phyloP scores from a whole-genome alignment of 345 rosid species.

The Acer saccharum region DNA sequence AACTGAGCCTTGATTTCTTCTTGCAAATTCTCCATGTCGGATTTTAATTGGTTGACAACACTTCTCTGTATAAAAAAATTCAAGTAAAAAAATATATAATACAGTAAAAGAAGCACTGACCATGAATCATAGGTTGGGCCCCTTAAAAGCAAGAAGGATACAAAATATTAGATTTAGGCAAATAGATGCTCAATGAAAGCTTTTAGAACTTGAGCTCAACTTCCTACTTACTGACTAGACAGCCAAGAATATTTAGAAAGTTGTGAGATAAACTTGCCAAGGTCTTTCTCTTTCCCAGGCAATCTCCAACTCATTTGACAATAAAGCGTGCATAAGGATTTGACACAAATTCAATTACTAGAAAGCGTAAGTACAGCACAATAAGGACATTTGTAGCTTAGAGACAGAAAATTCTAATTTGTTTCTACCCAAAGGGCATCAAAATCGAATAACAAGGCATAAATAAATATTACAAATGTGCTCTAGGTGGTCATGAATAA shows the following conservation, averaged over 20 bases:
- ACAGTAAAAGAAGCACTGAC: neutral
- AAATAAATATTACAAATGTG: neutral
- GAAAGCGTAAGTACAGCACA: neutral
- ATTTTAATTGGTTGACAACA: constrained; percentile 87
- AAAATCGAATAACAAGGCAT: neutral
- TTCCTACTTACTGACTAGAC: neutral
- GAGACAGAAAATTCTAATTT: neutral
- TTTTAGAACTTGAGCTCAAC: neutral
- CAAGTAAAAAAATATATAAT: neutral
- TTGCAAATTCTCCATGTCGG: constrained; percentile 80
- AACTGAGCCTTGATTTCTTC: constrained; percentile 77
- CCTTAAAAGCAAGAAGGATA: neutral
- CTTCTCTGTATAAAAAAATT: constrained; percentile 61
- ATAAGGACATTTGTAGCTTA: neutral
- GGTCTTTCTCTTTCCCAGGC: constrained; percentile 6
- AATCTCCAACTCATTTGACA: constrained; percentile 7
- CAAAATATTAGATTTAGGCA: neutral
- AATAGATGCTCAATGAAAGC: neutral
- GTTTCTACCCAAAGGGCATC: neutral
- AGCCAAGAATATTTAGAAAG: neutral
- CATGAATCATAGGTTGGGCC: neutral
- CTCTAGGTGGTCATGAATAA: neutral
- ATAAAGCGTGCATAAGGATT: neutral
- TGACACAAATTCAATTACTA: neutral
- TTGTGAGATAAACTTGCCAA: neutral